Conservation (phyloP, 371 early-diverging fungal species). For the Circinella minor region DNA sequence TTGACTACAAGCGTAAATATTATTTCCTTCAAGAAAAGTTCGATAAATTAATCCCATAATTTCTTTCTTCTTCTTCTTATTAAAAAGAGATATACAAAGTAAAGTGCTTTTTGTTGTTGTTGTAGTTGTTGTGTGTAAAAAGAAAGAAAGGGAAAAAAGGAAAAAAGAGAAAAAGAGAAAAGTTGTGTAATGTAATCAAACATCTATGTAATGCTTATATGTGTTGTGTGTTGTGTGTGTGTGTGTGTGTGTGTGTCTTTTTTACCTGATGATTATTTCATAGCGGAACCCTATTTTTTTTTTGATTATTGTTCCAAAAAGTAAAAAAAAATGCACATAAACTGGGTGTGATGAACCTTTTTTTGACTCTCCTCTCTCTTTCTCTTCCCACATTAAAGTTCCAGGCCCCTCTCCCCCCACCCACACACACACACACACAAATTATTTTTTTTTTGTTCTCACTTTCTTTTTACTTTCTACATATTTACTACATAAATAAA, state of each 20-base stretch:
- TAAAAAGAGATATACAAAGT: background rate
- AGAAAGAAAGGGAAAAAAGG: slow-evolving; percentile 3
- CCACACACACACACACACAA: background rate
- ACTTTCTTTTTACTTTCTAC: background rate
- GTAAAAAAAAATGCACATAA: no score
- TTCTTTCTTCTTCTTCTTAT: no score
- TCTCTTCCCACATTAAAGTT: no score
- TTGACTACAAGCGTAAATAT: slow-evolving; percentile 65
- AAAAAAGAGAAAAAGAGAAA: no score
- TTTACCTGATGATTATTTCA: no score
- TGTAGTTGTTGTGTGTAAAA: slow-evolving; percentile 14
- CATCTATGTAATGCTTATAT: background rate
- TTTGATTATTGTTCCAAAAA: background rate
- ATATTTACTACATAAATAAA: background rate
- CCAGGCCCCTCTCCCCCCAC: no score
- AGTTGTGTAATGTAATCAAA: background rate
- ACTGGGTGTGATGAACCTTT: no score
- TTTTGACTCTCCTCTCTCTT: no score
- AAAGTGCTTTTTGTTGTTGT: no score
- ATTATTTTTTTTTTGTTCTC: background rate
- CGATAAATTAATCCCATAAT: slow-evolving; percentile 64
- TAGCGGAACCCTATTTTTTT: no score
- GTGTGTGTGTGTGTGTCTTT: background rate
- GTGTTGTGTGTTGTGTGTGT: slow-evolving; percentile 1
- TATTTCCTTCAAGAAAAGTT: slow-evolving; percentile 55